These are phyloP conservation scores for Cenchrus americanus DNA, from an alignment of 176 grass and related monocot genomes.

Conservation along the genomic window DNA sequence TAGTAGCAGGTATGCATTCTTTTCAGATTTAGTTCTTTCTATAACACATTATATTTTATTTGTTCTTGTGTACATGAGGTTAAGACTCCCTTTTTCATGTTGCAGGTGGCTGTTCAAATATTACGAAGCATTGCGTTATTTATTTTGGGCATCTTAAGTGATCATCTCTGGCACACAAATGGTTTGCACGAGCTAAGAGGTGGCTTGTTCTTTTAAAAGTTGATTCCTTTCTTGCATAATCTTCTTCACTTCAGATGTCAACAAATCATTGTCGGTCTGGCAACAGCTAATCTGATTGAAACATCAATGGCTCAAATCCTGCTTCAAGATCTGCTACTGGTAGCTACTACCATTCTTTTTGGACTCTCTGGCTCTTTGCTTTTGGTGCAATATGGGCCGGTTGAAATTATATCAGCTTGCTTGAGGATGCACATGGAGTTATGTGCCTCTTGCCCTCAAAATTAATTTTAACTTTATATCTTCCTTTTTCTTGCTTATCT, in stretches of 20 bases:
- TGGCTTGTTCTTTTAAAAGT: conserved; percentile 18
- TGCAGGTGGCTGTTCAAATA: conserved; percentile 45
- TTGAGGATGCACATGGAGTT: conserved; percentile 11
- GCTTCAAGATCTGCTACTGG: conserved; percentile 27
- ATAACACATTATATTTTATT: neutral
- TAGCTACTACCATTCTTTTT: neutral
- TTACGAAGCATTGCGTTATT: conserved; percentile 6
- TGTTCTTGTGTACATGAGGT: neutral
- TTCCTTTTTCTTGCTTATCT: neutral
- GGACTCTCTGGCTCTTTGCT: neutral
- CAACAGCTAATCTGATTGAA: neutral
- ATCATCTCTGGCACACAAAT: conserved; percentile 18
- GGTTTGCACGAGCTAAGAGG: conserved; percentile 3
- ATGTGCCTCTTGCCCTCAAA: neutral
- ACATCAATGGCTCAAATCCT: conserved; percentile 39
- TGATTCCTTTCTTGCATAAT: conserved; percentile 15
- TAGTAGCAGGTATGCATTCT: conserved; percentile 50
- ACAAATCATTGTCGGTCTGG: neutral
- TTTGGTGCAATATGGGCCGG: conserved; percentile 1
- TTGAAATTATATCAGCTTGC: neutral
- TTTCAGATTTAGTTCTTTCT: neutral
- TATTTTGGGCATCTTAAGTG: conserved; percentile 25
- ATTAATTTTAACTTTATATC: neutral
- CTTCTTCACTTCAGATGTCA: neutral
- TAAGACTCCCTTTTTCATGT: conserved; percentile 1